Percentiles rank a stretch among this genome's conserved stretches.
Evolutionary conservation across 495 filamentous ascomycete species (phyloP).

Genomic region (Penicillium cataractarum): DNA sequence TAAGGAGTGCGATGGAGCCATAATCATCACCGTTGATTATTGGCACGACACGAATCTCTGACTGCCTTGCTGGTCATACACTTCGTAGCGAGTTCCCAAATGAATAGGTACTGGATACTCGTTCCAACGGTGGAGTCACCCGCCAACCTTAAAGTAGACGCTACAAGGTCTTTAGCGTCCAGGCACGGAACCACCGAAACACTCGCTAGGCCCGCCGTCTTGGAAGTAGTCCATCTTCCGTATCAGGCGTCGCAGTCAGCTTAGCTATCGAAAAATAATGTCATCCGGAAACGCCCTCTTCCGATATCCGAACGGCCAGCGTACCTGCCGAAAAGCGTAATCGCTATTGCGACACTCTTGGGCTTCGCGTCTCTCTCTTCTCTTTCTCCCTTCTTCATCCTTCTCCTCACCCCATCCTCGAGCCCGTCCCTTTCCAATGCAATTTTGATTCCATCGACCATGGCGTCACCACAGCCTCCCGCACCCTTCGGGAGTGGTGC

Average conservation of each 20-base stretch:
- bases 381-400: not conserved
- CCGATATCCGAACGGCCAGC: constrained; percentile 15
- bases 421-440: constrained; percentile 8
- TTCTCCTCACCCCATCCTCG: constrained; percentile 1
- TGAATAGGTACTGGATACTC: not conserved
- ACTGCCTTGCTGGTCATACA: no score
- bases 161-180: not conserved
- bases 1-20: not conserved
- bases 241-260: not conserved
- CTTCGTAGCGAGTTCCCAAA: not conserved
- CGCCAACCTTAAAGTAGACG: not conserved
- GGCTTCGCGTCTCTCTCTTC: not conserved
- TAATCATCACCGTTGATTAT: no score
- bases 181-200: constrained; percentile 1
- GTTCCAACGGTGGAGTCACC: not conserved
- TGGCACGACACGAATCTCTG: no score
- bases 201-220: no score
- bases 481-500: constrained; percentile 27
- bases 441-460: constrained; percentile 1
- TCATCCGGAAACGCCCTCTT: not conserved
- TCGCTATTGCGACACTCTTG: not conserved
- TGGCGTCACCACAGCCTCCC: constrained; percentile 22
- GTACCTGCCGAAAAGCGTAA: constrained; percentile 8
- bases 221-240: not conserved
- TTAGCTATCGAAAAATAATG: not conserved